Evolutionary conservation across 1,139 yeast species (phyloP).

Genomic region (Diutina rugosa): DNA sequence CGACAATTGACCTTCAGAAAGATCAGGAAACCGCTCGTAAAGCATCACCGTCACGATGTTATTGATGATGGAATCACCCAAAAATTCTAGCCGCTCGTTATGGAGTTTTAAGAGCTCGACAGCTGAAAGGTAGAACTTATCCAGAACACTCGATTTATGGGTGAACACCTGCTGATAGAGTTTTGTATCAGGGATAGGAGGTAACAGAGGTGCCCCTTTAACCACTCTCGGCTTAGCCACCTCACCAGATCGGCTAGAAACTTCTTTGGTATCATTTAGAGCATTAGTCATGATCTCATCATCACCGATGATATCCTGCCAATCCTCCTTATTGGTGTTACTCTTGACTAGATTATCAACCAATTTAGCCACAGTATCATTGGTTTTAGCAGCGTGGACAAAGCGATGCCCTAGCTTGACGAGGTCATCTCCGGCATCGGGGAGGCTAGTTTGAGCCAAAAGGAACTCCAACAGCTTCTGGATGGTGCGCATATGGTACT

Average conservation of each 20-base stretch:
- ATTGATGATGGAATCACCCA: constrained; percentile 85
- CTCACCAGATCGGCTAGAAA: no score
- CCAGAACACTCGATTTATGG: constrained; percentile 63
- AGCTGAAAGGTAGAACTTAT: constrained; percentile 41
- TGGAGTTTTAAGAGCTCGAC: constrained; percentile 50
- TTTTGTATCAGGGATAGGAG: constrained; percentile 46
- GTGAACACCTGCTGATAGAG: constrained; percentile 64
- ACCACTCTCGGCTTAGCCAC: not conserved
- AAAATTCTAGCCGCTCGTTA: constrained; percentile 84
- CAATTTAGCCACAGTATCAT: not conserved
- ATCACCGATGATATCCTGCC: not conserved
- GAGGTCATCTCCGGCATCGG: not conserved
- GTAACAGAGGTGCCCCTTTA: constrained; percentile 43
- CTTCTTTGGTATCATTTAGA: no score
- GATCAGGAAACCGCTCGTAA: constrained; percentile 51
- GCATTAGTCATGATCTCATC: not conserved
- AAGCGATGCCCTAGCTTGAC: not conserved
- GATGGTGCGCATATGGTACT: not conserved
- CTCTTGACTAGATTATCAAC: not conserved
- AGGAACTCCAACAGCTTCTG: not conserved
- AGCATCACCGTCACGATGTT: constrained; percentile 58
- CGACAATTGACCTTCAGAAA: constrained; percentile 75
- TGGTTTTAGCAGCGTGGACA: no score
- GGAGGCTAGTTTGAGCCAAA: not conserved
- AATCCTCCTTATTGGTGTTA: not conserved